Base-by-base conservation (phyloP, 1,284 basidiomycete species). In the Ustilago xerochloae region DNA sequence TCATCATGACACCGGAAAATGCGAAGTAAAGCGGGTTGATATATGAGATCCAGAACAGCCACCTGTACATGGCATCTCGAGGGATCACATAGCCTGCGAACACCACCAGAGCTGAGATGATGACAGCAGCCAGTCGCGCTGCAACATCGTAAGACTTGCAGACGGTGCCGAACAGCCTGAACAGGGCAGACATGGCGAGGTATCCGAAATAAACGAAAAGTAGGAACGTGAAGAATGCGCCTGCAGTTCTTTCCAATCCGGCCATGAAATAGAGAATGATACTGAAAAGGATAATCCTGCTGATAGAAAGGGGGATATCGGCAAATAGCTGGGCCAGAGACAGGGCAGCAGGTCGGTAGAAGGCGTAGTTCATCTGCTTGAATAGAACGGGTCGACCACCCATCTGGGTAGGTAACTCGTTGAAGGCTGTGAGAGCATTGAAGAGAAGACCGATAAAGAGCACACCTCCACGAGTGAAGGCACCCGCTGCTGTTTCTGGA, bases 391-490 rank as follows among this genome's bases (percentile, higher is more conserved):
- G 78, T 12, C 80, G 65, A n/a, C 72, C 68, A 36, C 65, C 49
- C 75, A 81, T 80, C 63, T 78, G 71, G 1, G 66, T 77, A 4
- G 79, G 76, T 52, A 80, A 35, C 30, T 81, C 79, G 35, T 66
- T 63, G 33, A 81, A 80, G 18, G 90, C 87, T 8, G 71, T 66
- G 66, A 86, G 83, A 13, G 85, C 80, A 72, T 80, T 82, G 74
- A 85, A 80, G 51, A 86, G 75, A 45, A 85, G 80, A 47, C 85
- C 81, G 57, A 88, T 84, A 84, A 94, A 94, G 57, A 95, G 89
- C 32, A 92, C 89, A 85, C 92, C 90, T 29, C 93, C 93, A 70
- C 93, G 89, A 47, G 96, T 89, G 50, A 96, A 85, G 53, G 92
- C 90, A 38, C 93, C 85, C 45, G 87, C 64, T 7, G 81, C 78